phyloP scores from a whole-genome alignment of 768 basidiomycete genomes.

The Tricholoma sp. region DNA sequence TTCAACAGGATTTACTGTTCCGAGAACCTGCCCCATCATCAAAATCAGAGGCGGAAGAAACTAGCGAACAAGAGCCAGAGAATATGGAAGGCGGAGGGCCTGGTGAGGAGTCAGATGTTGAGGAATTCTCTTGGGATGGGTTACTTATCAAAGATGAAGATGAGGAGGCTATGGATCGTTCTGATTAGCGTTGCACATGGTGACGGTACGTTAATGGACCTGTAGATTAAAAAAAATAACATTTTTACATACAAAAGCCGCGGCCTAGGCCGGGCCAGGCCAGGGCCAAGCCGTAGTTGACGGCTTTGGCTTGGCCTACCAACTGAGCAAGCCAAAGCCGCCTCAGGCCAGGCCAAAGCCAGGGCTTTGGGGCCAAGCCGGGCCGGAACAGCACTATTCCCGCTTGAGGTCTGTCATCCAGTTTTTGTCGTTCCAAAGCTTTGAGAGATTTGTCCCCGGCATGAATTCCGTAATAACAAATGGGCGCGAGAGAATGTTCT shows the following conservation, averaged over 20 bases:
- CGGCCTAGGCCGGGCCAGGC: not conserved
- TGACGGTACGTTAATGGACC: not conserved
- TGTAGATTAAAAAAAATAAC: not conserved
- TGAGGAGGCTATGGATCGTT: not conserved
- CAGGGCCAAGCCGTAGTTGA: not conserved
- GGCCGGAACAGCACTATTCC: not conserved
- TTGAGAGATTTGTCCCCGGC: constrained; percentile 8
- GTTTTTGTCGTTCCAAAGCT: constrained; percentile 13
- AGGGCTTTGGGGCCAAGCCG: too few relatives aligned
- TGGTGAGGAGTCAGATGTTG: not conserved
- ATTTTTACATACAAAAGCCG: not conserved
- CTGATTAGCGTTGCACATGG: not conserved
- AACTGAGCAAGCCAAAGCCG: constrained; percentile 2
- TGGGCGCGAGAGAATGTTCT: constrained; percentile 10
- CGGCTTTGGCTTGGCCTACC: constrained; percentile 3
- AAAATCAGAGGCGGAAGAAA: not conserved
- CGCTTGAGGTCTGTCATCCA: constrained; percentile 7
- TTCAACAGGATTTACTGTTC: constrained; percentile 19
- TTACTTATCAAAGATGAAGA: not conserved
- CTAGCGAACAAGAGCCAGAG: not conserved
- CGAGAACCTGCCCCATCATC: constrained; percentile 4
- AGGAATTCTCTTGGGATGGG: not conserved
- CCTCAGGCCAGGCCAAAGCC: not conserved
- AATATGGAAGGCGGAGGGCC: not conserved
- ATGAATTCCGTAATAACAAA: constrained; percentile 13